Evolutionary conservation across 139 green algal genomes (phyloP).

Genomic region (Bryopsis sp.): DNA sequence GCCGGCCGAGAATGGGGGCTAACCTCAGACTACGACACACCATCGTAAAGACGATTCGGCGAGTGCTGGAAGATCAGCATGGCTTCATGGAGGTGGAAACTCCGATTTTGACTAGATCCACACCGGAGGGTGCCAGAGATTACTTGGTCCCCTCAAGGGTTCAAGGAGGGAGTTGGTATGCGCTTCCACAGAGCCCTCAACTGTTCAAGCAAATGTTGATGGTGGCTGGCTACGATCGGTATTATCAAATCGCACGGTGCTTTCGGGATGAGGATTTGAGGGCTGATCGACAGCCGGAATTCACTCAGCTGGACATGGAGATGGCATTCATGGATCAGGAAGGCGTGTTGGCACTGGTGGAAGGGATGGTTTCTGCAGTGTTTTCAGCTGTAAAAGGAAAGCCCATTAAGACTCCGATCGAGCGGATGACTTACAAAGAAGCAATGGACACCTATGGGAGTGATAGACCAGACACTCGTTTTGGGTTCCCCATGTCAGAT

Average conservation of each 20-base stretch:
- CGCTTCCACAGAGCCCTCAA: slow-evolving; percentile 93
- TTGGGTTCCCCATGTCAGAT: slow-evolving; percentile 48
- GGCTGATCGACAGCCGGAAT: slow-evolving; percentile 93
- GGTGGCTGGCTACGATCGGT: slow-evolving; percentile 83
- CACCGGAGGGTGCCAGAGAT: slow-evolving; percentile 93
- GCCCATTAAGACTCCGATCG: slow-evolving; percentile 56
- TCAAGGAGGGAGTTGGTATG: slow-evolving; percentile 77
- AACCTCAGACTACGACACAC: slow-evolving; percentile 83
- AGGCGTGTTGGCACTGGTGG: slow-evolving; percentile 76
- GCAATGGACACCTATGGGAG: slow-evolving; percentile 67
- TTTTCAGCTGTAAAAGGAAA: slow-evolving; percentile 55
- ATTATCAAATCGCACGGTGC: slow-evolving; percentile 67
- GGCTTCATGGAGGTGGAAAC: slow-evolving; percentile 90
- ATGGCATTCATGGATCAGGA: slow-evolving; percentile 79
- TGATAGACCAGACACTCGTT: slow-evolving; percentile 84
- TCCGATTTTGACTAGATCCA: slow-evolving; percentile 87
- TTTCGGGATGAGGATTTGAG: slow-evolving; percentile 95
- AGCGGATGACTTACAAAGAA: slow-evolving; percentile 78
- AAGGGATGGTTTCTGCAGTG: slow-evolving; percentile 60
- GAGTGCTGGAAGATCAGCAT: slow-evolving; percentile 66
- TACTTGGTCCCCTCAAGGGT: slow-evolving; percentile 84
- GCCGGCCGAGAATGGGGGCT: slow-evolving; percentile 65
- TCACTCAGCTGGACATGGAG: slow-evolving; percentile 95
- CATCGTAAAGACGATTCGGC: slow-evolving; percentile 61
- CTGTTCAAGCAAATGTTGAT: slow-evolving; percentile 99